Conservation (phyloP, 1,139 yeast genomes). For the Yamadazyma triangularis region DNA sequence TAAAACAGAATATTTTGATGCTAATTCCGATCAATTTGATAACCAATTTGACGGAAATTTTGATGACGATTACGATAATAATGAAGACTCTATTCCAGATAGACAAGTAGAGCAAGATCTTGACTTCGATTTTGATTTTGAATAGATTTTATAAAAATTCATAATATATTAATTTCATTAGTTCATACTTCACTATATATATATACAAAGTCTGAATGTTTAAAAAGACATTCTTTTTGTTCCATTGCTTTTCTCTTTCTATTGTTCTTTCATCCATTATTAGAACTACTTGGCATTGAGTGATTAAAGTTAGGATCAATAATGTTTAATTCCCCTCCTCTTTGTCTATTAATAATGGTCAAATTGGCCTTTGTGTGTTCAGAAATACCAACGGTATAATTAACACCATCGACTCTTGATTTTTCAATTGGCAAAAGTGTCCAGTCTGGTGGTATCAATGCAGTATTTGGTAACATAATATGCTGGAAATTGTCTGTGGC, state of each 20-base stretch:
- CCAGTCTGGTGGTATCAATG: constrained; percentile 35
- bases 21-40: not conserved
- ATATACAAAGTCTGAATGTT: too few relatives aligned
- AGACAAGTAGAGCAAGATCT: constrained; percentile 1
- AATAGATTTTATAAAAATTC: too few relatives aligned
- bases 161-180: too few relatives aligned
- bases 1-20: too few relatives aligned
- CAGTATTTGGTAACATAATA: constrained; percentile 20
- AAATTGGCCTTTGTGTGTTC: constrained; percentile 13
- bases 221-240: too few relatives aligned
- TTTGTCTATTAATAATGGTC: constrained; percentile 7
- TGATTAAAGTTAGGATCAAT: constrained; percentile 8
- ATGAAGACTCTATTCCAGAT: not conserved
- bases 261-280: not conserved
- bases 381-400: constrained; percentile 19
- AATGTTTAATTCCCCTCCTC: constrained; percentile 10
- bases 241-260: too few relatives aligned
- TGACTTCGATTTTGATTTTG: constrained; percentile 4
- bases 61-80: not conserved
- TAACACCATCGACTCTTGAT: constrained; percentile 7
- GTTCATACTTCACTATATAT: too few relatives aligned
- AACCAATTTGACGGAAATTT: not conserved
- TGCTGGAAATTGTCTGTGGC: constrained; percentile 17
- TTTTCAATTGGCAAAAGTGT: constrained; percentile 23
- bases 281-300: not conserved